Conservation (phyloP, 495 filamentous ascomycete species). For the Bacidia gigantensis region DNA sequence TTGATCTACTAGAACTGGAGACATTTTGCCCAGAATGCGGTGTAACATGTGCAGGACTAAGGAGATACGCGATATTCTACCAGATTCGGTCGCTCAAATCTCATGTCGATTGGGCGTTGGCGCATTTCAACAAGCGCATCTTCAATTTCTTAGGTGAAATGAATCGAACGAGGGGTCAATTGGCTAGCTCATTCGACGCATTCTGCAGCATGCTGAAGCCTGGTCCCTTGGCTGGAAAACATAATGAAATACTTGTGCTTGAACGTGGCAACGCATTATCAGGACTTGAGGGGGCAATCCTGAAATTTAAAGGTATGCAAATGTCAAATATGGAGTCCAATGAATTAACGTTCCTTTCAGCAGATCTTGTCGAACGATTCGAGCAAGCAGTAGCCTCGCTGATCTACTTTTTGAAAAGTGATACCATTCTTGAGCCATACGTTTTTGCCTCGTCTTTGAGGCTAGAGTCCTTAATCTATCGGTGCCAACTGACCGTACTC, state of each 20-base stretch:
- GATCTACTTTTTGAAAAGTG: neutral
- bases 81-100: conserved; percentile 5
- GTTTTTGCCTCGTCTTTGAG: conserved; percentile 7
- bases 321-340: neutral
- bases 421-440: neutral
- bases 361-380: conserved; percentile 10
- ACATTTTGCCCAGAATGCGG: conserved; percentile 11
- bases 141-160: conserved; percentile 8
- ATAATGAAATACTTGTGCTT: conserved; percentile 8
- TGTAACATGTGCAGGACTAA: conserved; percentile 5
- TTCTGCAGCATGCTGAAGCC: conserved; percentile 10
- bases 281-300: conserved; percentile 5
- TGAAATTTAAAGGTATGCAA: conserved; percentile 11
- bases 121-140: conserved; percentile 11
- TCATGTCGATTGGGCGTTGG: conserved; percentile 11
- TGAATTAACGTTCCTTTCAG: neutral
- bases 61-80: conserved; percentile 12
- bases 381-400: conserved; percentile 8
- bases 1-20: neutral
- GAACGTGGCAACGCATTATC: conserved; percentile 9
- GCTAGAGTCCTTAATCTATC: conserved; percentile 10
- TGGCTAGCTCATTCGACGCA: conserved; percentile 6
- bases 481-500: conserved; percentile 10
- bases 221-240: conserved; percentile 12
- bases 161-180: neutral